phyloP scores from a whole-genome alignment of 768 basidiomycete species.

The Tylopilus vinaceipallidus region DNA sequence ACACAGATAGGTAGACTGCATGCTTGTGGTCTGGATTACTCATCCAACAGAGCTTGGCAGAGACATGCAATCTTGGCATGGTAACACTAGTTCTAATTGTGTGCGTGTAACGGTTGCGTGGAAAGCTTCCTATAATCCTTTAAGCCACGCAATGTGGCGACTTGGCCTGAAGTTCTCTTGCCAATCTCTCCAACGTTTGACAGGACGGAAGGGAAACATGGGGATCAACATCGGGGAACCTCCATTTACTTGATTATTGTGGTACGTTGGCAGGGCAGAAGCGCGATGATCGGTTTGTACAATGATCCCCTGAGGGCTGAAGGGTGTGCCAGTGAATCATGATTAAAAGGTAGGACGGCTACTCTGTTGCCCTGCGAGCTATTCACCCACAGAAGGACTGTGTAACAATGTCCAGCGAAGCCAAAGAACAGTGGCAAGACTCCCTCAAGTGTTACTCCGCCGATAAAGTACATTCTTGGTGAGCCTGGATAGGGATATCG shows the following conservation, averaged over 20 bases:
- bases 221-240: not conserved
- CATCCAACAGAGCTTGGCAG: conserved; percentile 11
- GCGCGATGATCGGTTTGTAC: not conserved
- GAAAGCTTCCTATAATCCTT: too few relatives aligned
- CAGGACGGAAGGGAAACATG: not conserved
- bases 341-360: conserved; percentile 17
- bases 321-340: too few relatives aligned
- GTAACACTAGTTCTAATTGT: too few relatives aligned
- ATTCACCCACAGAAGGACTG: not conserved
- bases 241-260: too few relatives aligned
- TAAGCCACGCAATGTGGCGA: not conserved
- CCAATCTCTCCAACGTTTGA: not conserved
- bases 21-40: not conserved
- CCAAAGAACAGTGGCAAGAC: not conserved
- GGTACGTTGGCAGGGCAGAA: conserved; percentile 8
- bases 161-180: not conserved
- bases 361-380: not conserved
- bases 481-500: not conserved
- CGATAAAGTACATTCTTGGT: not conserved
- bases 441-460: too few relatives aligned
- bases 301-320: not conserved
- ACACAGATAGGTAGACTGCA: too few relatives aligned
- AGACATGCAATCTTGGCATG: too few relatives aligned
- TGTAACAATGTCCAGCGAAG: not conserved
- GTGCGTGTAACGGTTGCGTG: too few relatives aligned